Base-by-base conservation (phyloP, 305 asterid species). In the Plantago rigida region DNA sequence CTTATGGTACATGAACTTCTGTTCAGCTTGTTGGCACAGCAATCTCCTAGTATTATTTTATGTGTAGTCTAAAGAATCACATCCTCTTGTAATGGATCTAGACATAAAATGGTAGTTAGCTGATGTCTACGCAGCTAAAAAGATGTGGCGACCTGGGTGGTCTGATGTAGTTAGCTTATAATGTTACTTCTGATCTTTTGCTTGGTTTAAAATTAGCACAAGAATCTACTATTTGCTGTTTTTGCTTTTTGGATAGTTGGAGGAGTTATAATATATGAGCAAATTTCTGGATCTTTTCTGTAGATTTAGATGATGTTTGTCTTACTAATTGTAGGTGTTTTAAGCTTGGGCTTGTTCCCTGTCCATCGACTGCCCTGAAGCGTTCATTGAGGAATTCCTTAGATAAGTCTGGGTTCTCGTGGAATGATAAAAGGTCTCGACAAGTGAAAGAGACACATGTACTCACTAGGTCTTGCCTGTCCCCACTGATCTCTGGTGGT, bases 401-500 rank as follows among this genome's bases (percentile, higher is more conserved):
- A 13, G 94, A 84, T 69, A 77, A 75, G 3, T 78, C 89, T 50
- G 84, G 87, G 15, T 81, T 82, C 55, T 82, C 89, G 1, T 79
- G 84, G 95, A 78, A 73, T 72, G 92, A 80, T 70, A 86, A 75
- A 77, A 84, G 75, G 70, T 74, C 87, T 1, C 78, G 92, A 73
- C 95, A 78, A 64, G 91, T 89, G 49, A 87, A 77, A 69, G 92
- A 79, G 67, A 70, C 85, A 45, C 81, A 60, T 72, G 56, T 76
- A 59, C 94, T 89, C 24, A 73, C 86, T 42, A 71, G 92, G 73
- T 81, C 89, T 53, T 89, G 97, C 79, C 82, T 89, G 85, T 75
- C 84, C 26, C 84, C 82, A 12, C 68, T 89, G 84, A 72, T 71
- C 76, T 75, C 83, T 59, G 85, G 80, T 68, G 84, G 82, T 69